These are phyloP conservation scores for Penicillium daleae DNA, from an alignment of 495 filamentous ascomycete species.

Conservation along the genomic window DNA sequence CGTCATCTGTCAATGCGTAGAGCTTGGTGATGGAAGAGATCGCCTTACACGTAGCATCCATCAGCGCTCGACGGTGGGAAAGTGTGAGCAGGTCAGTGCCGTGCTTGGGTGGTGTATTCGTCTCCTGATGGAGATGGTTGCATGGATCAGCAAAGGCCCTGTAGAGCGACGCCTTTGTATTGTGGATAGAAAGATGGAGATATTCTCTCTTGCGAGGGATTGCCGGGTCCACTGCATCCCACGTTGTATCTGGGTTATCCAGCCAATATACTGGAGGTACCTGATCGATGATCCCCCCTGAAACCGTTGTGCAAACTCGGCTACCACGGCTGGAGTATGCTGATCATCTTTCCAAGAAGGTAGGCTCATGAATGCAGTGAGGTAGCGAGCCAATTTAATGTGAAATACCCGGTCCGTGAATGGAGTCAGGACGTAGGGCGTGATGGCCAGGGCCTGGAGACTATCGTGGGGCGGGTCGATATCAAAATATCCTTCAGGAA, in stretches of 20 bases:
- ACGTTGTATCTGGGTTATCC: conserved; percentile 18
- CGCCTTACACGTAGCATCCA: conserved; percentile 18
- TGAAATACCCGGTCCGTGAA: conserved; percentile 26
- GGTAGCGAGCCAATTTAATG: conserved; percentile 22
- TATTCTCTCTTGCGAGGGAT: conserved; percentile 19
- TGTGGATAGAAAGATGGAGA: conserved; percentile 20
- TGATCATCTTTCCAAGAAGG: conserved; percentile 26
- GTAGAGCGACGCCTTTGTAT: conserved; percentile 20
- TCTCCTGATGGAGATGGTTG: conserved; percentile 18
- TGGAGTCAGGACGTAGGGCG: conserved; percentile 20
- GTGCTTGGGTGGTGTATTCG: conserved; percentile 5
- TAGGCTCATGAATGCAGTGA: conserved; percentile 27
- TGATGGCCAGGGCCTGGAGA: conserved; percentile 9
- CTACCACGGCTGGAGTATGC: conserved; percentile 12
- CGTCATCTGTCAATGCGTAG: conserved; percentile 14
- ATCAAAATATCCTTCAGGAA: conserved; percentile 28
- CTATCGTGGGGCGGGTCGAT: conserved; percentile 23
- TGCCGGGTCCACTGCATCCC: conserved; percentile 17
- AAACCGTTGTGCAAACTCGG: conserved; percentile 24
- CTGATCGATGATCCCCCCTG: conserved; percentile 24
- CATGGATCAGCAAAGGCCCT: conserved; percentile 25
- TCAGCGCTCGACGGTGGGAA: conserved; percentile 22
- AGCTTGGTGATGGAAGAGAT: conserved; percentile 16
- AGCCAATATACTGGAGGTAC: conserved; percentile 19
- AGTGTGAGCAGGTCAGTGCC: conserved; percentile 20